These are phyloP conservation scores for Aureobasidium mangrovei DNA, from an alignment of 2,329 filamentous ascomycete genomes.

Conservation along the genomic window DNA sequence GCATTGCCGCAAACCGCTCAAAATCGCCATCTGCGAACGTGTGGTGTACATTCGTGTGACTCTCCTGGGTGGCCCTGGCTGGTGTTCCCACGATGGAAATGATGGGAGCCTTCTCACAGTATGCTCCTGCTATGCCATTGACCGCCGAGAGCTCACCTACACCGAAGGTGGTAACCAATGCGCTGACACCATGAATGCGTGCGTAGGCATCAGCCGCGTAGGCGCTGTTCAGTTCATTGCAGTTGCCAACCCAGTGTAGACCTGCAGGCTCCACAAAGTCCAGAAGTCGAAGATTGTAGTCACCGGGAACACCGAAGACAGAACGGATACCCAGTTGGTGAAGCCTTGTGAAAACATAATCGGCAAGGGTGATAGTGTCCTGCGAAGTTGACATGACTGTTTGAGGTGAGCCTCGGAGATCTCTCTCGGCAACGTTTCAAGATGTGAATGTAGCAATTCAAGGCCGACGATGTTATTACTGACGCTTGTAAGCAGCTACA, in stretches of 20 bases:
- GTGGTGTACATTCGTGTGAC: conserved; percentile 39
- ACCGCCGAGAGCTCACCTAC: conserved; percentile 41
- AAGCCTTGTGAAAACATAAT: conserved; percentile 34
- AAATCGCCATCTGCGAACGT: conserved; percentile 55
- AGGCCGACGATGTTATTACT: neutral
- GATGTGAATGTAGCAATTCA: neutral
- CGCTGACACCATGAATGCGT: neutral
- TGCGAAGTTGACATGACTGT: conserved; percentile 3
- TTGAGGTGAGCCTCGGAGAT: neutral
- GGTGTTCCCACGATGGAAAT: conserved; percentile 41
- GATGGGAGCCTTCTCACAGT: conserved; percentile 39
- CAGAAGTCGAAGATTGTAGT: conserved; percentile 33
- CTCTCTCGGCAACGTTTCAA: too few relatives aligned
- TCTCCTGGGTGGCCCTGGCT: conserved; percentile 32
- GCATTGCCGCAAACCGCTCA: conserved; percentile 76
- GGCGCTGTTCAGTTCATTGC: conserved; percentile 50
- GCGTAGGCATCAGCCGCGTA: conserved; percentile 29
- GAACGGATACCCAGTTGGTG: conserved; percentile 37
- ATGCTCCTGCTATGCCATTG: conserved; percentile 39
- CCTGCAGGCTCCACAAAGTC: conserved; percentile 49
- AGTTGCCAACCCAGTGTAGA: conserved; percentile 52
- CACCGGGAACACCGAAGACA: conserved; percentile 39
- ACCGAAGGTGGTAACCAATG: conserved; percentile 39
- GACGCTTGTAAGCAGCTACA: neutral
- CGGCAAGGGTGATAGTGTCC: conserved; percentile 9